These are phyloP conservation scores for Ceratocystiopsis sp. DNA, from an alignment of 2,329 filamentous ascomycete species.

Conservation along the genomic window DNA sequence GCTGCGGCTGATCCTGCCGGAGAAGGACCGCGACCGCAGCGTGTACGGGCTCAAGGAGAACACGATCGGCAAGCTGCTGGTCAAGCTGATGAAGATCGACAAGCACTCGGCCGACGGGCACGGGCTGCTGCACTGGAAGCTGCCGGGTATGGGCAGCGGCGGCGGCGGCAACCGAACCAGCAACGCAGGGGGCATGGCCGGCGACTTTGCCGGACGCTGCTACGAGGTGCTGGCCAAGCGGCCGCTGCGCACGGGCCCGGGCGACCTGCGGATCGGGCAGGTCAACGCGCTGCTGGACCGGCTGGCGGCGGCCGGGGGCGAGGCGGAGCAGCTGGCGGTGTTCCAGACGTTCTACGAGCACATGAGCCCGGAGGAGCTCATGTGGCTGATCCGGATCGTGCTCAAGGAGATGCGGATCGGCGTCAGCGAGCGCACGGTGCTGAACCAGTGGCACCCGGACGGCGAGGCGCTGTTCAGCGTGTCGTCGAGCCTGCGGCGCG, in stretches of 20 bases:
- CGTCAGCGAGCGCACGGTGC: constrained; percentile 75
- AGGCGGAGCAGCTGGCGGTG: constrained; percentile 70
- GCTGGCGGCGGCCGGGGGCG: constrained; percentile 57
- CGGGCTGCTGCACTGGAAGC: constrained; percentile 79
- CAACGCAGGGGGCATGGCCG: constrained; percentile 46
- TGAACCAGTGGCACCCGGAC: constrained; percentile 69
- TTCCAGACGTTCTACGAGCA: constrained; percentile 69
- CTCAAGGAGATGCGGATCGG: constrained; percentile 58
- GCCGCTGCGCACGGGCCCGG: constrained; percentile 54
- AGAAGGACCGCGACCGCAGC: constrained; percentile 79
- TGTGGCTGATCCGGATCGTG: constrained; percentile 90
- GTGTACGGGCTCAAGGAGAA: constrained; percentile 94
- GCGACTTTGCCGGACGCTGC: constrained; percentile 84
- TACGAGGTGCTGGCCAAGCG: constrained; percentile 75
- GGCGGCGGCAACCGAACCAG: constrained; percentile 85
- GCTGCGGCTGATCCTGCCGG: constrained; percentile 76
- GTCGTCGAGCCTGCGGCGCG: constrained; percentile 72
- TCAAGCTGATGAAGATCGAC: constrained; percentile 83
- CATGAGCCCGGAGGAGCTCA: constrained; percentile 87
- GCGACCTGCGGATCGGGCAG: constrained; percentile 71
- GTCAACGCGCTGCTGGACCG: constrained; percentile 76
- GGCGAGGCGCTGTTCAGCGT: constrained; percentile 70
- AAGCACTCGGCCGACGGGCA: constrained; percentile 78
- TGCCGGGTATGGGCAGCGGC: constrained; percentile 53
- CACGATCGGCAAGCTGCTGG: constrained; percentile 74